Evolutionary conservation across 2,329 filamentous ascomycete species (phyloP).

Genomic region (Chaetothyriales sp.): DNA sequence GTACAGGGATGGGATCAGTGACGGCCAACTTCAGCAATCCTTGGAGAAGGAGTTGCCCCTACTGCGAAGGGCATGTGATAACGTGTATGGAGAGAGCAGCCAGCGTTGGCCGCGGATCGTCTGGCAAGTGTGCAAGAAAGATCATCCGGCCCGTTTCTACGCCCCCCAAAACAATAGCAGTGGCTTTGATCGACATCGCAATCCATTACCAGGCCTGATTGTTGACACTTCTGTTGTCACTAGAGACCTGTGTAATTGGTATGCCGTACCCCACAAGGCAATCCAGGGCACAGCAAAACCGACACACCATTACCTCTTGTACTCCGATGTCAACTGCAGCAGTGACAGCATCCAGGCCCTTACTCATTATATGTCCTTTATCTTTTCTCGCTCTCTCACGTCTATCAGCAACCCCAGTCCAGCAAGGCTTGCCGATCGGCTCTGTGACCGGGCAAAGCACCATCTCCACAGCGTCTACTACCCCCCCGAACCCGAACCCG

Average conservation of each 20-base stretch:
- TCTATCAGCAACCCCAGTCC: not conserved
- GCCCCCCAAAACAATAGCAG: not conserved
- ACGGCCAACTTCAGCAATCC: constrained; percentile 64
- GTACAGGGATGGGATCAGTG: constrained; percentile 80
- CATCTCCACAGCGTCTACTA: not conserved
- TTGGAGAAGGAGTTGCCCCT: constrained; percentile 49
- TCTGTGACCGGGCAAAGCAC: not conserved
- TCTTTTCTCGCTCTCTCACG: constrained; percentile 69
- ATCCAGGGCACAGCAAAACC: constrained; percentile 73
- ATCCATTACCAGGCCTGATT: constrained; percentile 62
- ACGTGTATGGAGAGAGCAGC: not conserved
- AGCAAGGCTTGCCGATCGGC: not conserved
- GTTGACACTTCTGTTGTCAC: constrained; percentile 74
- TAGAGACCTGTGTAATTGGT: constrained; percentile 68
- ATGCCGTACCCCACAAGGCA: constrained; percentile 64
- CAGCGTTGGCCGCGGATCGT: not conserved
- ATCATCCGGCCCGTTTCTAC: not conserved
- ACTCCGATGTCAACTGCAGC: not conserved
- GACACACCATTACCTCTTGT: constrained; percentile 58
- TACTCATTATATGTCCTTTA: constrained; percentile 29
- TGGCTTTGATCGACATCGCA: constrained; percentile 36
- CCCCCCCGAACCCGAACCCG: not conserved
- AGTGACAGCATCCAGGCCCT: not conserved
- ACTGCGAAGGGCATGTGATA: constrained; percentile 40
- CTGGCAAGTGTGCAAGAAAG: not conserved